Evolutionary conservation across 1,284 basidiomycete species (phyloP), one percentile per base, ranked within the genome.

Genomic region (Microbotryum silenes-acaulis): DNA sequence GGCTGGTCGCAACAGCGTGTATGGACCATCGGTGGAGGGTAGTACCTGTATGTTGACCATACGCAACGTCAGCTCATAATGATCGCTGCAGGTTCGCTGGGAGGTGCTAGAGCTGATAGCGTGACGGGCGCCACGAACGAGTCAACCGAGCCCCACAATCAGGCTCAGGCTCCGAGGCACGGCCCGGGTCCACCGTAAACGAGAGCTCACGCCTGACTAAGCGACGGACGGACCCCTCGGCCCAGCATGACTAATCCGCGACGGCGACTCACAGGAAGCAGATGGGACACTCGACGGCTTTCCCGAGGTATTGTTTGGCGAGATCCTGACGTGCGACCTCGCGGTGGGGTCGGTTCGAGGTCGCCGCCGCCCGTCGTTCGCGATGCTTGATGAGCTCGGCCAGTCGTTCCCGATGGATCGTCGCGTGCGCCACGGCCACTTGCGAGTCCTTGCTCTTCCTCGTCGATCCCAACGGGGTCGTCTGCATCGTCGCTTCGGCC

Each of bases 1-100:
- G 90, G 88, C 73, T 99, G 94, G 79, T 93, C 90, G 75, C 94
- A 99, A 77, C 94, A 99, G 73, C 94, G 84, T 25, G 93, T 96
- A 68, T 86, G 87, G 75, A 98, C 97, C 77, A 97, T 94, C 74
- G 94, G 93, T 31, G 87, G 81, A 42, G 92, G 92, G 74, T 96
- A 97, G 76, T 92, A 92, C 86, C 72, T 74, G 61, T 27, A 9
- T 21, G 21, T 27, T 29, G n/a, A 20, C 44, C 48, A 57, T 29
- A 57, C 58, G 54, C 54, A 56, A 31, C 14, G n/a, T 37, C 33
- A 48, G 45, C 18, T 42, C 6, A 42, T 3, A 18, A 42, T 42
- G 37, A 42, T 42, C 37, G 37, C 4, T 42, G 37, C 14, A 16
- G 37, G 14, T 14, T 42, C 6, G 37, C 37, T 18, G 37, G 37